phyloP scores from a whole-genome alignment of 2,329 filamentous ascomycete species.

The Zymoseptoria ardabiliae region DNA sequence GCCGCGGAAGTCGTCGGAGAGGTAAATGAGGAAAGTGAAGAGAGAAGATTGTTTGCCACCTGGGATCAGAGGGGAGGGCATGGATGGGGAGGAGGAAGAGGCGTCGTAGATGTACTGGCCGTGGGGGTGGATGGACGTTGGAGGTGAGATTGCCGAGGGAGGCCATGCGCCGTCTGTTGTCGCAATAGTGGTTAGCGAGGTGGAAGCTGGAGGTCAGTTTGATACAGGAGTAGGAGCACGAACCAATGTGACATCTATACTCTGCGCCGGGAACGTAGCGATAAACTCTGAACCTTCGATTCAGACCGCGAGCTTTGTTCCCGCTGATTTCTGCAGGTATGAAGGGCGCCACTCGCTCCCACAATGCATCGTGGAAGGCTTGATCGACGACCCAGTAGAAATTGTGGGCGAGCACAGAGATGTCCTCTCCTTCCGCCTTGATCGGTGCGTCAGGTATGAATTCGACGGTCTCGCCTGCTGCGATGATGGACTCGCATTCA shows the following conservation, averaged over 20 bases:
- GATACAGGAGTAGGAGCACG: background rate
- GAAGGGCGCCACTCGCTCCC: conserved; percentile 52
- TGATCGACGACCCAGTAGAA: conserved; percentile 66
- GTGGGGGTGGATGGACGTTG: conserved; percentile 4
- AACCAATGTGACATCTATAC: conserved; percentile 59
- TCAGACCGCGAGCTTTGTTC: conserved; percentile 54
- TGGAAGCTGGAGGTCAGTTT: background rate
- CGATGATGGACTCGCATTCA: conserved; percentile 61
- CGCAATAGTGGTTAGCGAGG: background rate
- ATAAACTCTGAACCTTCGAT: conserved; percentile 64
- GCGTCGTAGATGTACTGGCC: conserved; percentile 58
- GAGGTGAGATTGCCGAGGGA: conserved; percentile 54
- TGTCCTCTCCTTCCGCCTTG: conserved; percentile 54
- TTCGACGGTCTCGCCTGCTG: conserved; percentile 56
- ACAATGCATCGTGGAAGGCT: conserved; percentile 56
- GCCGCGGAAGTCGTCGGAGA: conserved; percentile 65
- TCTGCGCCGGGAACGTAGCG: conserved; percentile 66
- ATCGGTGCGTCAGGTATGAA: conserved; percentile 63
- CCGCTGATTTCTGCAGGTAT: conserved; percentile 52
- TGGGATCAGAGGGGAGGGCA: background rate
- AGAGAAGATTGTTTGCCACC: conserved; percentile 57
- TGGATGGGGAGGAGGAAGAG: conserved; percentile 40
- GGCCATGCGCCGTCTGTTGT: conserved; percentile 58
- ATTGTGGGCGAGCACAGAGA: conserved; percentile 62
- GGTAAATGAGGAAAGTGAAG: conserved; percentile 62